Base-by-base conservation (phyloP, 805 yeast species). In the Spathaspora gorwiae region DNA sequence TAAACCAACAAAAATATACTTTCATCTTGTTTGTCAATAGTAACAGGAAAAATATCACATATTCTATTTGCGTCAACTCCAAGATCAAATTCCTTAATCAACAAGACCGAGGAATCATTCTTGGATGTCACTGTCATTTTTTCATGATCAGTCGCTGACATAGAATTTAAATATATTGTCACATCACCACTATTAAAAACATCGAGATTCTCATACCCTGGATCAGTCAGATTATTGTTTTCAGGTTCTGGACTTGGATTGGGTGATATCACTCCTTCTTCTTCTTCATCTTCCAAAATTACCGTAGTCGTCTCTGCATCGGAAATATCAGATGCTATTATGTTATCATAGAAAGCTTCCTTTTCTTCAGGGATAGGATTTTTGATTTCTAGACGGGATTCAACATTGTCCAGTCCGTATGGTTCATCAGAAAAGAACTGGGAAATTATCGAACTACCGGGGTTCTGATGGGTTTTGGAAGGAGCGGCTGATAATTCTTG, bases 151-250 rank as follows among this genome's bases (percentile, higher is more conserved):
- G 34, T 31, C 6, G 40, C 44, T 11, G 27, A 24, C 29, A 30
- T 31, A n/a, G 46, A 53, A 33, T 51, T 45, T 10, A 57, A 27
- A 26, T 41, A 40, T 2, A 48, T 40, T 8, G 54, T 42, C 7
- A 40, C 26, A n/a, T 40, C 39, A 19, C 45, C 43, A 27, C 34
- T 33, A 31, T 47, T 47, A 43, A 53, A 58, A 2, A 56, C 44
- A 26, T 47, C 51, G 10, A 29, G 37, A 6, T 32, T 36, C n/a
- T 40, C 42, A 35, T 39, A 51, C 4, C 37, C 37, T 3, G 43
- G 14, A 8, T 47, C 54, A 13, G 40, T 44, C 11, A 40, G 35
- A 30, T 40, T 29, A 13, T 11, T 31, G 13, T 36, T 31, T 24
- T 40, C 37, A 10, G 47, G 43, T 26, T 41, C 43, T 9, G 42